Evolutionary conservation across 2,329 filamentous ascomycete species (phyloP).

Genomic region (Cylindrodendrum hubeiense): DNA sequence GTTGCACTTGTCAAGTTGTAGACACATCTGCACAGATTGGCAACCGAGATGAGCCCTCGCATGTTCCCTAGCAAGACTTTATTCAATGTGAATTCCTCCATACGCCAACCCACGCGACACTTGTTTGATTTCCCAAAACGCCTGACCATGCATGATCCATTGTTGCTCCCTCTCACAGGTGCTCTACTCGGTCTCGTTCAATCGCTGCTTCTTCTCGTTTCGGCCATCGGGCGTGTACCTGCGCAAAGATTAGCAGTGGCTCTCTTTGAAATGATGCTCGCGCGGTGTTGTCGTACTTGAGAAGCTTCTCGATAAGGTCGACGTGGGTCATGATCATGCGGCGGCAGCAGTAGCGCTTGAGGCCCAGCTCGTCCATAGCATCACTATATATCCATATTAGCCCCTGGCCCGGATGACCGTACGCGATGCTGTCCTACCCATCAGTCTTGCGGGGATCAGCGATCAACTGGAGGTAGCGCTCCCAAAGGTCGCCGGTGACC

Average conservation of each 20-base stretch:
- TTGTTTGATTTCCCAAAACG: slow-evolving; percentile 48
- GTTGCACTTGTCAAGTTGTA: not conserved
- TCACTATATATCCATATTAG: slow-evolving; percentile 70
- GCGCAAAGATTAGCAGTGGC: slow-evolving; percentile 26
- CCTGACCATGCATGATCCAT: slow-evolving; percentile 47
- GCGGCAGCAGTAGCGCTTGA: slow-evolving; percentile 97
- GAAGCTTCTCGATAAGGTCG: slow-evolving; percentile 97
- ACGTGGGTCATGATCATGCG: slow-evolving; percentile 99
- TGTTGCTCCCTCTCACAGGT: slow-evolving; percentile 22
- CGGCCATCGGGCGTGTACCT: slow-evolving; percentile 74
- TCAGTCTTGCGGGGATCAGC: slow-evolving; percentile 78
- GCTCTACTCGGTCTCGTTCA: slow-evolving; percentile 51
- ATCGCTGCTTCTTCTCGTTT: slow-evolving; percentile 69
- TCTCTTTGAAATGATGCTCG: not conserved
- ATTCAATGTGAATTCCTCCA: slow-evolving; percentile 41
- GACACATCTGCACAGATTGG: slow-evolving; percentile 20
- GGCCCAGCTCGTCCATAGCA: slow-evolving; percentile 93
- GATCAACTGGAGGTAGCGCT: slow-evolving; percentile 90
- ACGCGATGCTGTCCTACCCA: slow-evolving; percentile 66
- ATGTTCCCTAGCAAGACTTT: slow-evolving; percentile 25
- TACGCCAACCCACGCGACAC: slow-evolving; percentile 46
- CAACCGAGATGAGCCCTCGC: slow-evolving; percentile 28
- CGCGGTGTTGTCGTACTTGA: slow-evolving; percentile 74
- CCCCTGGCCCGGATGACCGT: not conserved
- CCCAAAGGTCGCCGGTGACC: slow-evolving; percentile 98